Base-by-base conservation (phyloP, 2,329 filamentous ascomycete genomes). In the Sporothrix schenckii region DNA sequence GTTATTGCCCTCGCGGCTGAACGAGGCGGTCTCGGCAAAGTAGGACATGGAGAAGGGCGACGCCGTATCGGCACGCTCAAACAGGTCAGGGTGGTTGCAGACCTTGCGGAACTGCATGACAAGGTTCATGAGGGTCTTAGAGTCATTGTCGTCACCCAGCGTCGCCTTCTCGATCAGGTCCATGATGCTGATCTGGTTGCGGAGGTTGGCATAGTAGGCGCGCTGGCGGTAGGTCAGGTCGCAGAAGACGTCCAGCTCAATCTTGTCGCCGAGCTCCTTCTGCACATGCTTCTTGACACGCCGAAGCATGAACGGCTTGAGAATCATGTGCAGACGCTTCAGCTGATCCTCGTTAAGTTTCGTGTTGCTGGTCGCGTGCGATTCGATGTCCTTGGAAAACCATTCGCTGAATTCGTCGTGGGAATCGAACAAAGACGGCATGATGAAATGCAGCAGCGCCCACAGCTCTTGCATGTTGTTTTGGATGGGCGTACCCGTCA, bases 101-200 rank as follows among this genome's bases (percentile, higher is more conserved):
- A 99, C 95, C 82, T 99, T 99, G 76, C 95, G 89, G 87, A 99
- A 99, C 81, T 99, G 95, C 95, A 99, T 99, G 73, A 99, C 95
- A 74, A 99, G 85, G 80, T 99, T 99, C 95, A 99, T 98, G 76
- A 99, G 82, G 1, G 94, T 98, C 53, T 94, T 94, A 49, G 92
- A 97, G 78, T 98, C 95, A 76, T 94, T 90, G 66, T 98, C 95
- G 76, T 97, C 94, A 49, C 95, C 95, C 75, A 95, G 87, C 2
- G 94, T 94, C 1, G 93, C 93, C 85, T 97, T 98, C 80, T 99
- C 95, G 69, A 99, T 96, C 21, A 99, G 89, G 78, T 99, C 95
- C 89, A 98, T 95, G 75, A 99, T 93, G 80, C 93, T 98, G 81
- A 99, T 97, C 81, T 97, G 95, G 82, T 97, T 97, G 66, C 95